These are phyloP conservation scores for Fusarium aywerte DNA, from an alignment of 2,329 filamentous ascomycete genomes.

Conservation along the genomic window DNA sequence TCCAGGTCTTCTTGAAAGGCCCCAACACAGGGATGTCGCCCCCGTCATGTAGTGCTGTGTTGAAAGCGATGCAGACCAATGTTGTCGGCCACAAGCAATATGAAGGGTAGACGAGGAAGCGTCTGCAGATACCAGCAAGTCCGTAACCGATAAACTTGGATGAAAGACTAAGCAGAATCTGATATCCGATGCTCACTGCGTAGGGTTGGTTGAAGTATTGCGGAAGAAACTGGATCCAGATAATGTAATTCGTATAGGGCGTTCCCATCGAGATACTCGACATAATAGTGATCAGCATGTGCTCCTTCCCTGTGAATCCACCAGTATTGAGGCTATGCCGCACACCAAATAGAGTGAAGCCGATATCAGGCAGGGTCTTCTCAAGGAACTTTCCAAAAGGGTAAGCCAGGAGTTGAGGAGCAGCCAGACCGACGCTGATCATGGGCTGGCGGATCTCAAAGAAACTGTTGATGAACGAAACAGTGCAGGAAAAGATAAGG, in stretches of 20 bases:
- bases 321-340: constrained; percentile 65
- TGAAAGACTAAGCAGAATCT: constrained; percentile 60
- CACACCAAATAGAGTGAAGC: constrained; percentile 58
- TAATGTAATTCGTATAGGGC: constrained; percentile 62
- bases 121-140: constrained; percentile 60
- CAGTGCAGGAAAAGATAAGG: constrained; percentile 59
- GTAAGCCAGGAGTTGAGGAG: constrained; percentile 67
- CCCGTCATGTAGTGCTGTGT: constrained; percentile 60
- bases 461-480: constrained; percentile 66
- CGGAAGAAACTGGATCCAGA: constrained; percentile 61
- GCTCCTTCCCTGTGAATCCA: constrained; percentile 68
- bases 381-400: constrained; percentile 64
- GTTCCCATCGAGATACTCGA: constrained; percentile 65
- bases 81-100: constrained; percentile 65
- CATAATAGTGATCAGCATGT: constrained; percentile 70
- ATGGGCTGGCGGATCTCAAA: constrained; percentile 67
- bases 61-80: constrained; percentile 62
- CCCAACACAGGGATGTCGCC: constrained; percentile 45
- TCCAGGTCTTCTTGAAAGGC: constrained; percentile 52
- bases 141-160: constrained; percentile 68
- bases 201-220: constrained; percentile 63
- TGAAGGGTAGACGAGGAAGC: constrained; percentile 64
- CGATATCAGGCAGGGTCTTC: constrained; percentile 60
- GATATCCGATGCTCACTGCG: constrained; percentile 60
- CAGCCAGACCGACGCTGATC: constrained; percentile 63